Conservation (phyloP, 1,284 basidiomycete genomes). For the Puccinia polysora region DNA sequence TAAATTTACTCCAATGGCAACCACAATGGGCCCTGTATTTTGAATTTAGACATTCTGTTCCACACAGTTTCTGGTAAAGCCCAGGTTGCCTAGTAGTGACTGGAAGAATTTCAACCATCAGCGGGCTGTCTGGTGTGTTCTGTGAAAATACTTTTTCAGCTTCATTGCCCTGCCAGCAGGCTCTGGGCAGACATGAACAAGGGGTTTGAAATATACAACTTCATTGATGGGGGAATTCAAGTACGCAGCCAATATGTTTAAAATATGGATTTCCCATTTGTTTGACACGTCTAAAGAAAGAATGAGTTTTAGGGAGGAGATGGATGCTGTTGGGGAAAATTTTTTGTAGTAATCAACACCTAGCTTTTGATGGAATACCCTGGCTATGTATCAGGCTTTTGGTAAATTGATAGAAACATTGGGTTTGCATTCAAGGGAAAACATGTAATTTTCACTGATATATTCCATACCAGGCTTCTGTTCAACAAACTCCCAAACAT, state of each 20-base stretch:
- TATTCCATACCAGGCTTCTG: no score
- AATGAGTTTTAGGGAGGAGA: background rate
- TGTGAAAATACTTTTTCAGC: background rate
- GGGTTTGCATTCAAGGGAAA: no score
- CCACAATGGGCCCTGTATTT: background rate
- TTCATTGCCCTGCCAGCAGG: background rate
- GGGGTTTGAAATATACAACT: constrained; percentile 7
- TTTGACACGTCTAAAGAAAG: background rate
- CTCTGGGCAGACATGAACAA: background rate
- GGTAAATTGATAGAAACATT: no score
- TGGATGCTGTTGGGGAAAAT: background rate
- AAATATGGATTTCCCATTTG: background rate
- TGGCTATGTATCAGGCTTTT: background rate
- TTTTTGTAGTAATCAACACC: constrained; percentile 8
- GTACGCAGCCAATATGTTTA: constrained; percentile 2
- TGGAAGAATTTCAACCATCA: background rate
- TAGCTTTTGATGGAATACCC: constrained; percentile 2
- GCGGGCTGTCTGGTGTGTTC: background rate
- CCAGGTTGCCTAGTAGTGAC: background rate
- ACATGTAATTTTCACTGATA: no score
- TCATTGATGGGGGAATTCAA: background rate
- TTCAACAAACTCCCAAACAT: no score
- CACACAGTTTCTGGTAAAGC: background rate
- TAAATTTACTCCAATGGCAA: background rate
- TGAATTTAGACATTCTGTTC: background rate